A percentile compares a stretch with the other conserved stretches of the same genome.
Conservation (phyloP, 139 green algal genomes). For the Marvania coccoides region DNA sequence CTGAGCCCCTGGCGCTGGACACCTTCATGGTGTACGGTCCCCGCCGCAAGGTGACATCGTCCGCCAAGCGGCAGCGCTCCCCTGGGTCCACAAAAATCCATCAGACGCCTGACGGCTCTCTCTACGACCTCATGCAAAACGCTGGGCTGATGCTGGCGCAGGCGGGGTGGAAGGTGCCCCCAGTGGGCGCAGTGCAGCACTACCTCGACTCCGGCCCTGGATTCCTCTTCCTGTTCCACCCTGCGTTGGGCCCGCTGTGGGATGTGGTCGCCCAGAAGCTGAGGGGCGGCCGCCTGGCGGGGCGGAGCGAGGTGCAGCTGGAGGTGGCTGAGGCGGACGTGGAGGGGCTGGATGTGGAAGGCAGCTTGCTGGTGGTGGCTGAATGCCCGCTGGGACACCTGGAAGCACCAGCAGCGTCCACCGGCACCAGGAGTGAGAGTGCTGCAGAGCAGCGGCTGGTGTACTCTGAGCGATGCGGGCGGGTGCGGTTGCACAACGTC, state of each 20-base stretch:
- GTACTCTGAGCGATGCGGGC: conserved; percentile 48
- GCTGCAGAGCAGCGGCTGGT: conserved; percentile 23
- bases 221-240: conserved; percentile 89
- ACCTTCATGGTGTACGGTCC: conserved; percentile 95
- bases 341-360: conserved; percentile 56
- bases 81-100: conserved; percentile 58
- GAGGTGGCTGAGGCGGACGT: conserved; percentile 69
- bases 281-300: conserved; percentile 56
- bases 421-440: not conserved
- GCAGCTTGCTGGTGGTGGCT: conserved; percentile 65
- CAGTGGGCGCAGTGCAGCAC: conserved; percentile 45
- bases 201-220: conserved; percentile 72
- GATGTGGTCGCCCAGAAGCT: conserved; percentile 94
- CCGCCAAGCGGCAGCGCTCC: conserved; percentile 76
- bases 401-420: not conserved
- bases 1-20: conserved; percentile 36
- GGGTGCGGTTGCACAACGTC: conserved; percentile 74
- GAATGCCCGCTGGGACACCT: conserved; percentile 42
- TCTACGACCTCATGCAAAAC: conserved; percentile 91
- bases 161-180: conserved; percentile 49
- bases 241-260: conserved; percentile 91
- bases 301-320: conserved; percentile 58
- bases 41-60: conserved; percentile 67
- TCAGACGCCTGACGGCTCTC: conserved; percentile 96
- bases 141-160: conserved; percentile 62